Percentiles rank a stretch among this genome's conserved stretches.
Evolutionary conservation across 768 basidiomycete species (phyloP).

Genomic region (Mycena sanguinolenta): DNA sequence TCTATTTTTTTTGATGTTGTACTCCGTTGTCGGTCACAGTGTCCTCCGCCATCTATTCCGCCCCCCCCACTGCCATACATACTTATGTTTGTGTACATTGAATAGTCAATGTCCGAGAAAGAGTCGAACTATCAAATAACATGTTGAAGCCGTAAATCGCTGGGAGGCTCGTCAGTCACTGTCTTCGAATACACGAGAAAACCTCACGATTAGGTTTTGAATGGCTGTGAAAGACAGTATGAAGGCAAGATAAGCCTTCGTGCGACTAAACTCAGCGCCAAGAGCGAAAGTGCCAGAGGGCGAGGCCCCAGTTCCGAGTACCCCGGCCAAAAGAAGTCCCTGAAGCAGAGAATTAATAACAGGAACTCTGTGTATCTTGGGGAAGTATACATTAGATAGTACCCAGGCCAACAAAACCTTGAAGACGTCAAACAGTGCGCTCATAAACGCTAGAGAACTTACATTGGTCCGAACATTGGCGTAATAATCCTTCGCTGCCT

Average conservation of each 20-base stretch:
- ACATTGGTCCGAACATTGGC: slow-evolving; percentile 89
- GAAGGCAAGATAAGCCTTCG: slow-evolving; percentile 84
- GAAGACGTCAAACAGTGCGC: not conserved
- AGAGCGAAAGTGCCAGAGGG: slow-evolving; percentile 71
- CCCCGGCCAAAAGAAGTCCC: slow-evolving; percentile 56
- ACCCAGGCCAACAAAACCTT: slow-evolving; percentile 86
- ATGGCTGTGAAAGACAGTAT: slow-evolving; percentile 87
- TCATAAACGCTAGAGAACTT: slow-evolving; percentile 20
- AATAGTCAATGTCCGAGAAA: slow-evolving; percentile 13
- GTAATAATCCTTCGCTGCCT: slow-evolving; percentile 87
- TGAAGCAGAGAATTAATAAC: not conserved
- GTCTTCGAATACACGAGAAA: not conserved
- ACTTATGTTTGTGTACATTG: slow-evolving; percentile 27
- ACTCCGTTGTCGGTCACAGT: not conserved
- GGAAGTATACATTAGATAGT: slow-evolving; percentile 76
- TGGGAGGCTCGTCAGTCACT: slow-evolving; percentile 8
- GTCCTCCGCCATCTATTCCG: not conserved
- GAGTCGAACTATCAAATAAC: slow-evolving; percentile 35
- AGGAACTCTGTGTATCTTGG: not conserved
- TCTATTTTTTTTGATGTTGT: slow-evolving; percentile 53
- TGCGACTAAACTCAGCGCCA: slow-evolving; percentile 62
- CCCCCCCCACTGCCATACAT: slow-evolving; percentile 14
- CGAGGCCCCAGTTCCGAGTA: slow-evolving; percentile 72
- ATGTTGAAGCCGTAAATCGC: slow-evolving; percentile 34
- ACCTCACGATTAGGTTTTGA: slow-evolving; percentile 73